Base-by-base conservation (phyloP, 2,329 filamentous ascomycete species). In the Cladobotryum mycophilum region DNA sequence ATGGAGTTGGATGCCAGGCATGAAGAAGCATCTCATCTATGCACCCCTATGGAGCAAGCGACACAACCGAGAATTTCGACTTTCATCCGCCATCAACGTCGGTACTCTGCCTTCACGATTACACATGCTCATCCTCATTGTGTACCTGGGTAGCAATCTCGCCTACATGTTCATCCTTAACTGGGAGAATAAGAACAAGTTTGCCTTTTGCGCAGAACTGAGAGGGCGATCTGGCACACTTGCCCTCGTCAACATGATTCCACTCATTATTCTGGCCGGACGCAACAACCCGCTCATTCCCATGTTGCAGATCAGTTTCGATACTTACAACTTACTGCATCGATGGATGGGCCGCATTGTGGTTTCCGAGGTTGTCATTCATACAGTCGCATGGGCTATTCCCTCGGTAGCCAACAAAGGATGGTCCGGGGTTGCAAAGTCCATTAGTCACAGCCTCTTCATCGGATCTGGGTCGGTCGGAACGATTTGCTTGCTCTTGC, bases 241-340 rank as follows among this genome's bases (percentile, higher is more conserved):
- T 56, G 84, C 91, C 4, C 76, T 90, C 11, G 80, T 95, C 61
- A 99, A 96, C 71, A 88, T 97, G 81, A 82, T 99, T 33, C 91
- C 93, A 5, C 82, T 96, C 30, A 79, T 97, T 61, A 80, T 97
- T 56, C 81, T 97, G 51, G 90, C 91, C 12, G 84, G 89, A 35
- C 86, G 93, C 64, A 97, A 97, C 74, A 99, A 97, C 71, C 89
- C 89, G 8, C 75, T 96, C 45, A 96, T 97, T 63, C 68, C 76
- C 3, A 68, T 95, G 34, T 78, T 97, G 51, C 82, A 86, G 60
- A 86, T 97, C 66, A 92, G 88, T 67, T 99, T 96, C 71, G 93
- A 97, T 68, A 95, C 91, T 1, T 97, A 95, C 77, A 97, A 97
- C 66, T 82, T 74, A 8, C 61, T 74, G n/a, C 71, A 74, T 54